Percentiles rank a stretch among this genome's conserved stretches.
phyloP scores from a whole-genome alignment of 345 rosid genomes.

The Euclidium syriacum region DNA sequence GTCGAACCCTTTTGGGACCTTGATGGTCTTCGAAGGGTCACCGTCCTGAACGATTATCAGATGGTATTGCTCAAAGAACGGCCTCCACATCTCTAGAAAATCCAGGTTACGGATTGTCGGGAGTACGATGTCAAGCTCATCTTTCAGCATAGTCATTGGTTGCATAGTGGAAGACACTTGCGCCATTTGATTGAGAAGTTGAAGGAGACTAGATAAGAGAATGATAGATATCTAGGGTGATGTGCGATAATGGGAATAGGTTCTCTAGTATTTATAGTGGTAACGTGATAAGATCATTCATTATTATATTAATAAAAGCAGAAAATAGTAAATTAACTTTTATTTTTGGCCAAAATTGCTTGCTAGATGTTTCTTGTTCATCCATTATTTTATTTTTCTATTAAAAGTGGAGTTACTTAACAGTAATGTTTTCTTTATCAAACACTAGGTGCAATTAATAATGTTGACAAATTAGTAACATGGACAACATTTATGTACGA shows the following conservation, averaged over 20 bases:
- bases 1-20: conserved; percentile 51
- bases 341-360: not conserved
- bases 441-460: no score
- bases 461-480: no score
- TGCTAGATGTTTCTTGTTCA: not conserved
- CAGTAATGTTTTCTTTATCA: no score
- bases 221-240: not conserved
- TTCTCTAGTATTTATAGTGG: not conserved
- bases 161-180: conserved; percentile 25
- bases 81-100: conserved; percentile 55
- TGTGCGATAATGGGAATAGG: not conserved
- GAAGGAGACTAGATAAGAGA: not conserved
- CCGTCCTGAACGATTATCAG: conserved; percentile 52
- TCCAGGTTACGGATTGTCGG: conserved; percentile 46
- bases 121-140: conserved; percentile 49
- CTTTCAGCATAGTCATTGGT: conserved; percentile 40
- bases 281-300: not conserved
- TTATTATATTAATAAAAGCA: not conserved
- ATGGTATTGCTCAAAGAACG: conserved; percentile 50
- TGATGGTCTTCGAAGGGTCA: conserved; percentile 45
- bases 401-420: no score
- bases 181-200: conserved; percentile 4
- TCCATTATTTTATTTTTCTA: no score
- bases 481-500: no score
- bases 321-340: not conserved